These are phyloP conservation scores for Blastobotrys muscicola DNA, from an alignment of 805 yeast genomes.

Conservation along the genomic window DNA sequence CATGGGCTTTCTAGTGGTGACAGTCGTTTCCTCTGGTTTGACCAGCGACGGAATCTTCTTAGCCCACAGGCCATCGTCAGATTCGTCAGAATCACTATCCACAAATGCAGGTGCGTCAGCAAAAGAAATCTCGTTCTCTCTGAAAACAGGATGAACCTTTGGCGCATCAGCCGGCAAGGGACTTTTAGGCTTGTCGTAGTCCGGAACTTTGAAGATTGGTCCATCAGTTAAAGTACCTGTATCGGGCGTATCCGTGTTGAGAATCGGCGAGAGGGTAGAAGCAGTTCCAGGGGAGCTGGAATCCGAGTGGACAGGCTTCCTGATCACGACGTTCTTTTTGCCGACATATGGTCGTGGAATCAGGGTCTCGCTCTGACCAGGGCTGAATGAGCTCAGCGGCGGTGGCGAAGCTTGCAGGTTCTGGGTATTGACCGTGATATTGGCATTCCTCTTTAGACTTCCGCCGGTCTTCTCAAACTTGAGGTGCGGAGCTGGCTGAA, in stretches of 20 bases:
- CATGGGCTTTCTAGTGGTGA: conserved; percentile 4
- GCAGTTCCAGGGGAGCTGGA: too few species aligned
- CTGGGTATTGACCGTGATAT: conserved; percentile 4
- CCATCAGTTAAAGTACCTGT: too few species aligned
- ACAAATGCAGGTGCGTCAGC: conserved; percentile 55
- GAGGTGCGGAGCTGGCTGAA: neutral
- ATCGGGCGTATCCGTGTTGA: too few species aligned
- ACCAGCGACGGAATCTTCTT: conserved; percentile 28
- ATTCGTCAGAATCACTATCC: conserved; percentile 31
- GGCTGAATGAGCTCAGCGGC: conserved; percentile 14
- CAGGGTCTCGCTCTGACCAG: conserved; percentile 20
- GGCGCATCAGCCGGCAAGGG: too few species aligned
- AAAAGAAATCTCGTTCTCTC: conserved; percentile 64
- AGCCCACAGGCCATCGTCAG: conserved; percentile 55
- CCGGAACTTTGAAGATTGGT: too few species aligned
- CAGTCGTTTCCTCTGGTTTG: neutral
- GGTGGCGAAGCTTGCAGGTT: conserved; percentile 3
- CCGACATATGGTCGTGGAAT: conserved; percentile 23
- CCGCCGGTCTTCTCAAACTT: neutral
- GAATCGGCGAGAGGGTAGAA: too few species aligned
- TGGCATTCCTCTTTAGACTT: neutral
- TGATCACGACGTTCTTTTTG: conserved; percentile 13
- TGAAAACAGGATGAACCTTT: conserved; percentile 29
- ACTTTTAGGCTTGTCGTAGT: too few species aligned
- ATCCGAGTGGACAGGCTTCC: conserved; percentile 16